Base-by-base conservation (phyloP, 2,329 filamentous ascomycete genomes). In the Talaromyces sp. region DNA sequence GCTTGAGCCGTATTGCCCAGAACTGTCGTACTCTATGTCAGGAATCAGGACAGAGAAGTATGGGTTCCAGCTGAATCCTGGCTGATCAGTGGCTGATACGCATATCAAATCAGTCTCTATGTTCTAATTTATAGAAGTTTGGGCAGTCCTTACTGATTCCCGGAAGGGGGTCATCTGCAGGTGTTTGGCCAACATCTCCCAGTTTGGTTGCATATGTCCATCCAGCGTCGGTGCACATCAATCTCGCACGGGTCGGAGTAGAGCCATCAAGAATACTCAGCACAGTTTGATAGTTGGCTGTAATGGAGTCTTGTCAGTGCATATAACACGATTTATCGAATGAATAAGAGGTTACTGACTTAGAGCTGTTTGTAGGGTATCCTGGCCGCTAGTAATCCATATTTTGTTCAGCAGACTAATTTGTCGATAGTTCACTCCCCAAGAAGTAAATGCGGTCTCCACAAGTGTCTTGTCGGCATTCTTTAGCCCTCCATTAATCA, bases 211-310 rank as follows among this genome's bases (percentile, higher is more conserved):
- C 50, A 13, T 54, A 54, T 54, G 24, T 19, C 50, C 50, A 54
- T 54, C 50, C 50, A 13, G 50, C 50, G 35, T 54, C 50, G 4
- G 50, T 54, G 8, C 50, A 54, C 50, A 54, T 54, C 50, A 54
- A 19, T 27, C 50, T 54, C 10, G 50, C 50, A 11, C 50, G 50
- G 10, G 50, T 54, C 50, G 50, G 35, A 54, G 50, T 54, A n/a
- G 50, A 54, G n/a, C 50, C 50, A 16, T 19, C 27, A 19, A 54
- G 27, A 19, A 54, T 35, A 19, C 13, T 54, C 50, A 54, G 19
- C 8, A 54, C 50, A 19, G 14, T 35, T 35, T 54, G 50, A 19
- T 54, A 54, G 13, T 54, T 54, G 27, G 7, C 50, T 54, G 13
- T 2, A 54, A 19, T 35, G 1, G 3, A 33, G 3, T 19, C 24